Evolutionary conservation across 2,329 filamentous ascomycete genomes (phyloP).

Genomic region (Penicillium sp.): DNA sequence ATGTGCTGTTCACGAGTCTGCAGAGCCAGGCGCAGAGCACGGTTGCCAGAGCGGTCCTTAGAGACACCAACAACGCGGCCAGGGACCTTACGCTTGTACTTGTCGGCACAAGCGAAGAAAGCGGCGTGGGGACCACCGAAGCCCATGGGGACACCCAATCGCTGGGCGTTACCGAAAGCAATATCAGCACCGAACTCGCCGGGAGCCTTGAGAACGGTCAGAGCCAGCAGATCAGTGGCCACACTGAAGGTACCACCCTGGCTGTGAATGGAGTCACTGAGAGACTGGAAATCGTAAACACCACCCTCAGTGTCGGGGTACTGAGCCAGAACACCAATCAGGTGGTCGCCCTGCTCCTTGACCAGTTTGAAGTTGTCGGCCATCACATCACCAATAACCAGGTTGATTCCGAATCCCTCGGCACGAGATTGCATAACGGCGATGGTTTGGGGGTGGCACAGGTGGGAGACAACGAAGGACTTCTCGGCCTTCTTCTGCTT

Average conservation of each 20-base stretch:
- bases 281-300: constrained; percentile 71
- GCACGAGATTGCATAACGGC: constrained; percentile 83
- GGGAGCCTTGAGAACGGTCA: constrained; percentile 85
- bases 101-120: constrained; percentile 90
- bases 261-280: constrained; percentile 78
- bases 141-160: constrained; percentile 89
- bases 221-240: constrained; percentile 84
- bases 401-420: constrained; percentile 85
- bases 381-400: constrained; percentile 74
- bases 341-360: constrained; percentile 74
- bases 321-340: constrained; percentile 91
- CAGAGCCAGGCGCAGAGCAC: constrained; percentile 79
- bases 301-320: constrained; percentile 90
- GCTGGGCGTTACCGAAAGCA: constrained; percentile 89
- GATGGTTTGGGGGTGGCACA: constrained; percentile 83
- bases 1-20: constrained; percentile 98
- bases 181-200: constrained; percentile 96
- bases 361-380: constrained; percentile 67
- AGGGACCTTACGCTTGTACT: constrained; percentile 92
- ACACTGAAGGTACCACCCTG: constrained; percentile 80
- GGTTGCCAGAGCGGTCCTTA: constrained; percentile 82
- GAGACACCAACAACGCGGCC: constrained; percentile 89
- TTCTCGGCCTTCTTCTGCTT: constrained; percentile 76
- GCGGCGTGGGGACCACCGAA: constrained; percentile 95
- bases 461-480: constrained; percentile 80